Conservation (phyloP, 2,329 filamentous ascomycete genomes). For the Diaporthe amygdali region DNA sequence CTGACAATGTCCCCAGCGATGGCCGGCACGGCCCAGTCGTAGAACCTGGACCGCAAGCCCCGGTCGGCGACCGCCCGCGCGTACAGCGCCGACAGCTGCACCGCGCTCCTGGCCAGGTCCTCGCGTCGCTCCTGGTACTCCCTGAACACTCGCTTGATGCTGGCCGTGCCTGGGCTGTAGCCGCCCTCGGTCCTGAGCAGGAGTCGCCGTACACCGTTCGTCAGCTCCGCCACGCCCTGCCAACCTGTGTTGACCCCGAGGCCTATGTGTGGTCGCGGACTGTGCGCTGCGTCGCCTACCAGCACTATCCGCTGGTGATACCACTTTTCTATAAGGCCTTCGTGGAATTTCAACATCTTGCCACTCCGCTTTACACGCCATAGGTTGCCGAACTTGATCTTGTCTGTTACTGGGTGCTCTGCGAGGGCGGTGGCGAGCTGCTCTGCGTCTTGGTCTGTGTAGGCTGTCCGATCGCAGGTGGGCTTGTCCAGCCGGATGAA, state of each 20-base stretch:
- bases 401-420: constrained; percentile 17
- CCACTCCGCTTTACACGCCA: not conserved
- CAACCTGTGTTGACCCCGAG: constrained; percentile 25
- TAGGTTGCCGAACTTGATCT: constrained; percentile 21
- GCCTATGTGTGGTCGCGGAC: constrained; percentile 26
- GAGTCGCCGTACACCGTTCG: constrained; percentile 19
- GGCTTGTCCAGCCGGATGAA: constrained; percentile 21
- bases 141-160: constrained; percentile 17
- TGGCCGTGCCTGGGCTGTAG: not conserved
- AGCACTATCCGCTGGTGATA: constrained; percentile 25
- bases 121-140: constrained; percentile 18
- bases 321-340: constrained; percentile 25
- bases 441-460: constrained; percentile 20
- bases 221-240: constrained; percentile 26
- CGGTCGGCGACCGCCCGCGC: constrained; percentile 15
- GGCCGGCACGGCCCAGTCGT: not conserved
- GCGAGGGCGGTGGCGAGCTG: constrained; percentile 16
- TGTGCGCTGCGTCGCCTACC: constrained; percentile 27
- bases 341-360: constrained; percentile 24
- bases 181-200: too few species aligned
- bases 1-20: not conserved
- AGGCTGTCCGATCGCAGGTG: not conserved
- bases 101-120: not conserved
- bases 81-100: not conserved
- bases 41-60: not conserved